Base-by-base conservation (phyloP, 148 eudicot species). In the Rhododendron molle region DNA sequence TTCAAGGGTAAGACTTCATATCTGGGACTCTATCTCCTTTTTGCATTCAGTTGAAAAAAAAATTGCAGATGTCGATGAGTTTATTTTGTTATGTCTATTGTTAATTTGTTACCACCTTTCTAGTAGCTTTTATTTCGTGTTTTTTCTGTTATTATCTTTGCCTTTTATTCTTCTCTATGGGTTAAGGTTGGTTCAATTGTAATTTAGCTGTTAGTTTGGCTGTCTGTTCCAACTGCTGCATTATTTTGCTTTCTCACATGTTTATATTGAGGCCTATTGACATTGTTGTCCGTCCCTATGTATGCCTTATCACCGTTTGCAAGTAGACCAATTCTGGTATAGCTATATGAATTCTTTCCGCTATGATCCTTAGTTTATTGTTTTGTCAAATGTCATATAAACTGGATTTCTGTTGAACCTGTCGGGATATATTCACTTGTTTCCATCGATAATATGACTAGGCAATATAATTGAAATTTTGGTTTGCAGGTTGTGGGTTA, bases 1-100 rank as follows among this genome's bases (percentile, higher is more conserved):
- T 62, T 43, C 54, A 36, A 80, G 34, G 85, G 85, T 82, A 82
- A 86, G 82, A 40, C 56, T 34, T 23, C 49, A 13, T 81, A 23
- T 82, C 82, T 67, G n/a, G 7, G 40, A 32, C 81, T 72, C 13
- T 54, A 84, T 86, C 65, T 81, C 60, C 32, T 30, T 38, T 62
- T 82, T 82, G 46, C 74, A 60, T 18, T 56, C 10, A 23, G 38
- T 62, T 40, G 52, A 7, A 58, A 15, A 6, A 6, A 15, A 6
- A 0, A 2, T 32, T 54, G 71, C 30, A 36, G 14, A 56, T 38
- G 9, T 81, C 4, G 43, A 56, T 26, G 74, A 23, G 30, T 58
- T 58, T 26, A 23, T 81, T 13, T 81, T 38, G 15, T 60, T 38
- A 38, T n/a, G 10, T n/a, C 11, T 49, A 14, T 6, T 49, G n/a